A percentile compares a stretch with the other conserved stretches of the same genome.
Conservation (phyloP, 768 basidiomycete genomes). For the Tremella mesenterica region DNA sequence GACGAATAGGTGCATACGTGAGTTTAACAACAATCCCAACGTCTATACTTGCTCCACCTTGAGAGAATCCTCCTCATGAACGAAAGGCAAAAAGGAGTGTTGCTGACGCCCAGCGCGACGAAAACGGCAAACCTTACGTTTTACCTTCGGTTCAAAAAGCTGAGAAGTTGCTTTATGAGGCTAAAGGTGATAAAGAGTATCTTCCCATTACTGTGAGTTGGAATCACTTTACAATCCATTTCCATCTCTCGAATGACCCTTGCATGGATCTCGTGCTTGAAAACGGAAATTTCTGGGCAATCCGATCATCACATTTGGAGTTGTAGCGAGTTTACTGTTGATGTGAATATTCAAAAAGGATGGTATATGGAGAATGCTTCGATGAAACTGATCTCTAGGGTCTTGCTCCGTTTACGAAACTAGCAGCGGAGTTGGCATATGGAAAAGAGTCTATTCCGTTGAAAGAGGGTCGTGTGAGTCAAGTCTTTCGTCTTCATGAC, state of each 20-base stretch:
- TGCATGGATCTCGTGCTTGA: neutral
- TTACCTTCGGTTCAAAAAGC: slow-evolving; percentile 79
- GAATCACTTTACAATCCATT: no score
- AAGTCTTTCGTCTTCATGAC: neutral
- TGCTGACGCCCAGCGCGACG: slow-evolving; percentile 54
- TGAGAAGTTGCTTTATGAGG: slow-evolving; percentile 54
- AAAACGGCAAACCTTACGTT: slow-evolving; percentile 88
- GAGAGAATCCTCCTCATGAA: neutral
- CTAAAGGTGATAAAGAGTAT: slow-evolving; percentile 88
- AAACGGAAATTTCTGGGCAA: neutral
- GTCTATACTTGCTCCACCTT: neutral
- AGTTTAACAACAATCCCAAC: slow-evolving; percentile 8
- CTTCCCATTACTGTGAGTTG: slow-evolving; percentile 65
- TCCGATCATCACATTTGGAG: no score
- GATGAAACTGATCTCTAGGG: slow-evolving; percentile 50
- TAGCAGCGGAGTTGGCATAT: slow-evolving; percentile 78
- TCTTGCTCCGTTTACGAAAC: slow-evolving; percentile 71
- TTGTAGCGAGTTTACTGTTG: no score
- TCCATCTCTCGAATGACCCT: neutral
- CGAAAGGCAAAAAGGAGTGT: neutral
- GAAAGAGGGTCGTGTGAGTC: slow-evolving; percentile 49
- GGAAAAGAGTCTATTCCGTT: slow-evolving; percentile 69
- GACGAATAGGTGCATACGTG: slow-evolving; percentile 35
- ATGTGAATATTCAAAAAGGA: neutral
- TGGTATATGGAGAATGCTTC: slow-evolving; percentile 1